phyloP scores from a whole-genome alignment of 2,329 filamentous ascomycete species.

The Penicillium sp. region DNA sequence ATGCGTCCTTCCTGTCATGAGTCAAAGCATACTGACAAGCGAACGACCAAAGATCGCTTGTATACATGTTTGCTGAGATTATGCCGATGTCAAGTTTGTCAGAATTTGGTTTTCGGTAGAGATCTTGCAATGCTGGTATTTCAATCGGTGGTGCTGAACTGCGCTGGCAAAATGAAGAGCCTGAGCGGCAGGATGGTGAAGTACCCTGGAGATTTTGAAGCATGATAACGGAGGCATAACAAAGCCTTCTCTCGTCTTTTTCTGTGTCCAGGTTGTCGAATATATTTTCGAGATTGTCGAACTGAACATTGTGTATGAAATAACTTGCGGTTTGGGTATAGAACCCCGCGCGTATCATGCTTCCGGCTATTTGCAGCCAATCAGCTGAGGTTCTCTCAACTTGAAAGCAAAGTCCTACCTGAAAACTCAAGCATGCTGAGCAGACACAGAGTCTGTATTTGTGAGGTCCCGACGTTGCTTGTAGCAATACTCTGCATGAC shows the following conservation, averaged over 20 bases:
- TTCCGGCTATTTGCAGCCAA: conserved; percentile 8
- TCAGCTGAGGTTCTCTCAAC: not conserved
- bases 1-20: conserved; percentile 31
- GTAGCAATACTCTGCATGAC: conserved; percentile 25
- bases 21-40: conserved; percentile 41
- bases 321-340: conserved; percentile 16
- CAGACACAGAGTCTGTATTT: conserved; percentile 29
- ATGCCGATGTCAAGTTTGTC: conserved; percentile 30
- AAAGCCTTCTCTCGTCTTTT: conserved; percentile 20
- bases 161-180: conserved; percentile 7
- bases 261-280: conserved; percentile 16
- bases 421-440: conserved; percentile 29
- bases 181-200: conserved; percentile 3
- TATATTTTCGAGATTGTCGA: conserved; percentile 9
- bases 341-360: conserved; percentile 17
- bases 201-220: conserved; percentile 34
- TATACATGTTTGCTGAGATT: conserved; percentile 34
- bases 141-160: conserved; percentile 1
- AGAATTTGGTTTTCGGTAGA: not conserved
- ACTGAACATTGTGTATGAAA: conserved; percentile 12
- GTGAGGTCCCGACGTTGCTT: conserved; percentile 29
- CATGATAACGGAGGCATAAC: conserved; percentile 30
- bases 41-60: conserved; percentile 44
- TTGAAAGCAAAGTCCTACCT: conserved; percentile 11
- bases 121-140: conserved; percentile 1